A percentile compares a stretch with the other conserved stretches of the same genome.
These are phyloP conservation scores for Purshia tridentata DNA, from an alignment of 306 rosid genomes.

Conservation along the genomic window DNA sequence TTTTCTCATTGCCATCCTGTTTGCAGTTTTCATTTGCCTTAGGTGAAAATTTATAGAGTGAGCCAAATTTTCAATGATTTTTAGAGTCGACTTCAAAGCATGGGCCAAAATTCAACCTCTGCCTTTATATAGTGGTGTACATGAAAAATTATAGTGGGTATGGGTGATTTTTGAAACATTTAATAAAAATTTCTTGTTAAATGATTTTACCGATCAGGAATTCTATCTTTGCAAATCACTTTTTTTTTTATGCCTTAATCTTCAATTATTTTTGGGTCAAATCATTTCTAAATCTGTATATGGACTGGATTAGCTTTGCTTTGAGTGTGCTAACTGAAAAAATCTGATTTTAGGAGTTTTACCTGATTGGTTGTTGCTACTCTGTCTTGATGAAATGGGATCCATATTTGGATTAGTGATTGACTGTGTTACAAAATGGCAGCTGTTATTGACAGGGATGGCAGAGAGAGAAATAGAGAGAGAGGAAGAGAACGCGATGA, in stretches of 20 bases:
- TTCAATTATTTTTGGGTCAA: too few species aligned
- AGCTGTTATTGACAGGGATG: constrained; percentile 74
- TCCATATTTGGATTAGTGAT: constrained; percentile 14
- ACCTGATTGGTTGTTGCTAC: not conserved
- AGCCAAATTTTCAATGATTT: too few species aligned
- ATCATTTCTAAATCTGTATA: not conserved
- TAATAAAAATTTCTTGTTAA: too few species aligned
- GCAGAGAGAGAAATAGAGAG: constrained; percentile 78
- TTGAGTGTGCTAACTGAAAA: not conserved
- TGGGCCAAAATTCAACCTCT: too few species aligned
- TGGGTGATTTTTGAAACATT: too few species aligned
- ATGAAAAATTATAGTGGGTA: too few species aligned
- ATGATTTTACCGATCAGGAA: too few species aligned
- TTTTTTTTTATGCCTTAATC: not conserved
- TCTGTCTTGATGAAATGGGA: not conserved
- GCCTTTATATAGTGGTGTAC: too few species aligned
- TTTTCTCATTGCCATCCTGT: too few species aligned
- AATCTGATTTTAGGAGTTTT: not conserved
- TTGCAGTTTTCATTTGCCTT: too few species aligned
- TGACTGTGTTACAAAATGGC: constrained; percentile 24
- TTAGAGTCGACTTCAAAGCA: too few species aligned
- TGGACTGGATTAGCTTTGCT: not conserved
- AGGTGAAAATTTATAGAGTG: too few species aligned
- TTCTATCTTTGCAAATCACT: not conserved
- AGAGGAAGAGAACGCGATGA: constrained; percentile 71